These are phyloP conservation scores for Prinsepia uniflora DNA, from an alignment of 306 rosid genomes.

Conservation along the genomic window DNA sequence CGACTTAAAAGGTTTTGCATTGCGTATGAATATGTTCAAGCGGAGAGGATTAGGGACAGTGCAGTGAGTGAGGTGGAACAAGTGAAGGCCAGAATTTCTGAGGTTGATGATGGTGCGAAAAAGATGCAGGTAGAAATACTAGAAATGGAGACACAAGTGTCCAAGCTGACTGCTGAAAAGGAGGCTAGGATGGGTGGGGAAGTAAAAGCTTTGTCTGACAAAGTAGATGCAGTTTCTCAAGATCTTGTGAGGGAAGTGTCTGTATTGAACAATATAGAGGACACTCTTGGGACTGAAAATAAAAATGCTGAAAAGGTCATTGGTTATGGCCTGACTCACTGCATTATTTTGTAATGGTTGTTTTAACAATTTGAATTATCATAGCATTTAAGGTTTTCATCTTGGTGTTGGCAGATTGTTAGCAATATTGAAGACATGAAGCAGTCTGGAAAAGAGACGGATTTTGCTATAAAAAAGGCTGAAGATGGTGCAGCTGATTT, in stretches of 20 bases:
- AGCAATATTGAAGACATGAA: constrained; percentile 75
- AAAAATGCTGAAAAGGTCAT: constrained; percentile 66
- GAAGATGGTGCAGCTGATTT: constrained; percentile 91
- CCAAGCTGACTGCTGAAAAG: constrained; percentile 67
- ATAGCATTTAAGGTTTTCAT: constrained; percentile 18
- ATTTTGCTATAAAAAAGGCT: constrained; percentile 65
- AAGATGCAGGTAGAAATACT: constrained; percentile 46
- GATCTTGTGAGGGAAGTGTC: constrained; percentile 78
- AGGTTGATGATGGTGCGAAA: constrained; percentile 50
- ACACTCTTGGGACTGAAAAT: constrained; percentile 68
- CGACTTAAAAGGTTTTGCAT: constrained; percentile 79
- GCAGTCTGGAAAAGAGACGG: constrained; percentile 66
- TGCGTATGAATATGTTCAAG: constrained; percentile 77
- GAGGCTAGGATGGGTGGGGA: constrained; percentile 93
- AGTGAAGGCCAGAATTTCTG: constrained; percentile 61
- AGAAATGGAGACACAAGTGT: constrained; percentile 70
- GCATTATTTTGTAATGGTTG: constrained; percentile 4
- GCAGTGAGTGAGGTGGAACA: constrained; percentile 71
- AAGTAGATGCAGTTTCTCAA: constrained; percentile 66
- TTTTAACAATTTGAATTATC: background rate
- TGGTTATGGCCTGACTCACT: constrained; percentile 9
- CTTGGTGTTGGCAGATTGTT: constrained; percentile 45
- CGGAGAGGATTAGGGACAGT: constrained; percentile 66
- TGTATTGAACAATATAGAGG: constrained; percentile 65
- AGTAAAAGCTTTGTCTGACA: constrained; percentile 69